Evolutionary conservation across 768 basidiomycete species (phyloP), one percentile per base, ranked within the genome.

Genomic region (Panaeolus papilionaceus): DNA sequence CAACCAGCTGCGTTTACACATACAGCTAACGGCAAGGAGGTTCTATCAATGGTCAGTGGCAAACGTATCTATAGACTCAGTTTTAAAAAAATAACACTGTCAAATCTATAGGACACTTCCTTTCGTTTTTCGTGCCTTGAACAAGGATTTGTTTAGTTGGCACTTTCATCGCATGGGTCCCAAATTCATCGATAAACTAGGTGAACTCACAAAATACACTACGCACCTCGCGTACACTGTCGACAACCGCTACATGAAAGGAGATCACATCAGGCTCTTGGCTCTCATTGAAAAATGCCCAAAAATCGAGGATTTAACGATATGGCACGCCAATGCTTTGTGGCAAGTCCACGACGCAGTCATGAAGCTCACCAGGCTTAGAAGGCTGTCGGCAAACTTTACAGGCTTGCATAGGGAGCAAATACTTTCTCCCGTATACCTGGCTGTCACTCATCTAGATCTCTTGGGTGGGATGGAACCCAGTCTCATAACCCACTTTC

Each of bases 311-410:
- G 54, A 58, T 58, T 58, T 58, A 12, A 37, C 54, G 4, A 58
- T 58, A 58, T 58, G 54, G 54, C 54, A 58, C 54, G 26, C 26
- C 14, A 37, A 58, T 12, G 54, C 54, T 14, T 14, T 58, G 54
- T 58, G 54, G 54, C 26, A 58, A 28, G 54, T 58, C 16, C 54
- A 58, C 33, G 54, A 58, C 26, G 54, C 54, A 6, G 54, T 58
- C 33, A 58, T 58, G 33, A 58, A 37, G 33, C 54, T 58, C 11
- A 12, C 54, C 11, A 28, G 14, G 11, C 28, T 58, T 16, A 58
- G n/a, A 33, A 28, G 54, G 3, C 54, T 58, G 8, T 58, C 54
- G 12, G 54, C 54, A 37, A 28, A 28, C 33, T 58, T 58, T 37
- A 28, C 33, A 28, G 54, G 54, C 11, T 16, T 58, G 14, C 28